Evolutionary conservation across 805 yeast species (phyloP).

Genomic region (Wickerhamomyces kurtzmanii): DNA sequence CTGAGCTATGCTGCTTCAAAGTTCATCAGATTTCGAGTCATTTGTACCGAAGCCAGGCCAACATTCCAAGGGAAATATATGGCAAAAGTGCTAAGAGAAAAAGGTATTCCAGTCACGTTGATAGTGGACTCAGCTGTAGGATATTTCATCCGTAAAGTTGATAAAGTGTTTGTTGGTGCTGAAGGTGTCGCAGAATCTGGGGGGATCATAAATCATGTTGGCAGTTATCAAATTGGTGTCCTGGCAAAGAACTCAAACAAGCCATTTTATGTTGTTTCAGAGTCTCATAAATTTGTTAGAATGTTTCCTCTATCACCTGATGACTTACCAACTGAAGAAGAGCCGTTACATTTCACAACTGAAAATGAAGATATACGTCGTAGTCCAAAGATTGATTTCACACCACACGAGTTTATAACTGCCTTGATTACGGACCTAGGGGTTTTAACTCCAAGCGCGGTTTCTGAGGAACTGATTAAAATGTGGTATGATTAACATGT

Average conservation of each 20-base stretch:
- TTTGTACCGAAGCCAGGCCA: slow-evolving; percentile 91
- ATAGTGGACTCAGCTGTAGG: slow-evolving; percentile 94
- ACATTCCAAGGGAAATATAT: slow-evolving; percentile 63
- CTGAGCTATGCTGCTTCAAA: slow-evolving; percentile 69
- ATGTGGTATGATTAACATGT: slow-evolving; percentile 96
- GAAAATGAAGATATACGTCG: slow-evolving; percentile 24
- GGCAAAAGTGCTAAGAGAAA: slow-evolving; percentile 55
- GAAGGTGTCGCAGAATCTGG: slow-evolving; percentile 99
- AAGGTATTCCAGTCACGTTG: slow-evolving; percentile 78
- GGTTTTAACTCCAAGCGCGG: slow-evolving; percentile 94
- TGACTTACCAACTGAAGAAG: slow-evolving; percentile 62
- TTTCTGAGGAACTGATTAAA: slow-evolving; percentile 94
- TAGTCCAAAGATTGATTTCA: slow-evolving; percentile 73
- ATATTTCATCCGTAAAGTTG: slow-evolving; percentile 80
- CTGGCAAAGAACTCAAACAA: slow-evolving; percentile 83
- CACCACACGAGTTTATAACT: slow-evolving; percentile 92
- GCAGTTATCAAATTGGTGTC: slow-evolving; percentile 91
- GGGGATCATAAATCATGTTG: slow-evolving; percentile 92
- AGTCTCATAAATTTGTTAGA: slow-evolving; percentile 92
- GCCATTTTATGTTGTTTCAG: slow-evolving; percentile 91
- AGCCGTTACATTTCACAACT: slow-evolving; percentile 34
- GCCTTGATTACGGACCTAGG: slow-evolving; percentile 96
- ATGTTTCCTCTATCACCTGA: slow-evolving; percentile 90
- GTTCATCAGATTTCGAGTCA: slow-evolving; percentile 76
- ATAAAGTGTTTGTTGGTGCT: slow-evolving; percentile 93